Conservation (phyloP, 352 stramenopile species). For the Globisporangium splendens region DNA sequence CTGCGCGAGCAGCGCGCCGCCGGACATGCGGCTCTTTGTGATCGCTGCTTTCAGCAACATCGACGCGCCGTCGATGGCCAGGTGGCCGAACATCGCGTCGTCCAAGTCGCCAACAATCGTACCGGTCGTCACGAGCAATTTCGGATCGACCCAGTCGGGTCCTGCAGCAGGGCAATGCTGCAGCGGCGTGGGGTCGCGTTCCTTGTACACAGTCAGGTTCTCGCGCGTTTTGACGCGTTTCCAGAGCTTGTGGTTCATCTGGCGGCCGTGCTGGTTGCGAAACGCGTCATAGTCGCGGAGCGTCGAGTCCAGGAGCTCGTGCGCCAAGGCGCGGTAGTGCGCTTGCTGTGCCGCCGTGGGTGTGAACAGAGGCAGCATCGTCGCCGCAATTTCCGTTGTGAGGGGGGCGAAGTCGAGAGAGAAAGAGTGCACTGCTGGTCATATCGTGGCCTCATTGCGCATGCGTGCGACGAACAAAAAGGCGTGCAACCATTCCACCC, state of each 20-base stretch:
- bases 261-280: slow-evolving; percentile 18
- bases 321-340: slow-evolving; percentile 11
- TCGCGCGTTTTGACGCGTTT: slow-evolving; percentile 28
- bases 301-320: slow-evolving; percentile 16
- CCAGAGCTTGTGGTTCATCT: slow-evolving; percentile 23
- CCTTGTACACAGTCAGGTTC: slow-evolving; percentile 28
- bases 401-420: too few relatives aligned
- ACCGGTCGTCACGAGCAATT: slow-evolving; percentile 18
- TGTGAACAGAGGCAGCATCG: slow-evolving; percentile 15
- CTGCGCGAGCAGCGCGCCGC: slow-evolving; percentile 3
- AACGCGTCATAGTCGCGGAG: slow-evolving; percentile 24
- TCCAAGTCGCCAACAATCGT: slow-evolving; percentile 49
- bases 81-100: slow-evolving; percentile 56
- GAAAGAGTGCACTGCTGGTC: too few relatives aligned
- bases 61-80: slow-evolving; percentile 35
- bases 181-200: slow-evolving; percentile 6
- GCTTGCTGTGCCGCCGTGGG: slow-evolving; percentile 17
- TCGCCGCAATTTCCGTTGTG: too few relatives aligned
- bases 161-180: background rate
- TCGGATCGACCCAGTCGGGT: slow-evolving; percentile 6
- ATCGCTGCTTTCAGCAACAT: slow-evolving; percentile 42
- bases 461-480: too few relatives aligned
- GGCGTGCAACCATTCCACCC: too few relatives aligned
- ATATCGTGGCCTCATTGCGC: too few relatives aligned
- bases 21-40: slow-evolving; percentile 40